Percentiles rank a stretch among this genome's conserved stretches.
Evolutionary conservation across 495 filamentous ascomycete species (phyloP).

Genomic region (Xylaria grammica): DNA sequence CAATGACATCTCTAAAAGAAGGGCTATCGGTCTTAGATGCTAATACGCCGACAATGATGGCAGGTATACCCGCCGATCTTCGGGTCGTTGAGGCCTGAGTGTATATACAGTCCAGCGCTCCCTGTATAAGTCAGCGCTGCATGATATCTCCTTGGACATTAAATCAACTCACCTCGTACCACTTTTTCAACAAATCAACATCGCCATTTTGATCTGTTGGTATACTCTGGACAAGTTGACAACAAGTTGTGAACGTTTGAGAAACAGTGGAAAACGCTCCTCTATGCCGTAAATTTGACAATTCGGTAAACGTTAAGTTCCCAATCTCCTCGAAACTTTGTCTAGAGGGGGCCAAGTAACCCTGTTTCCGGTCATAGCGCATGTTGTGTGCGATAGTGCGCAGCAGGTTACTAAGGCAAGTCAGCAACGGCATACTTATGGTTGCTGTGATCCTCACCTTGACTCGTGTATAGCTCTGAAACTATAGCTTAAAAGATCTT

Average conservation of each 20-base stretch:
- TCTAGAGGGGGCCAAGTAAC: conserved; percentile 42
- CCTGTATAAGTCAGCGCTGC: conserved; percentile 41
- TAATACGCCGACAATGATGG: conserved; percentile 78
- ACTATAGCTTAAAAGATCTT: conserved; percentile 88
- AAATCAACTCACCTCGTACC: conserved; percentile 68
- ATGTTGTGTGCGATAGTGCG: conserved; percentile 58
- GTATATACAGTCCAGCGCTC: conserved; percentile 66
- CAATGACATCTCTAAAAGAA: conserved; percentile 59
- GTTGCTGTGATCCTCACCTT: conserved; percentile 58
- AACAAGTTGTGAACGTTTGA: conserved; percentile 82
- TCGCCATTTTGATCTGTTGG: conserved; percentile 41
- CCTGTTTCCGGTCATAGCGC: conserved; percentile 34
- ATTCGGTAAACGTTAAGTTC: conserved; percentile 74
- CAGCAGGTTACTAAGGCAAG: conserved; percentile 55
- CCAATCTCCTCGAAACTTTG: conserved; percentile 65
- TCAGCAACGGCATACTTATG: conserved; percentile 26
- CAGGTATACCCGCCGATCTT: conserved; percentile 89
- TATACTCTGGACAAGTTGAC: conserved; percentile 58
- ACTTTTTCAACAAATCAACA: conserved; percentile 49
- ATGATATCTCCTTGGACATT: background rate
- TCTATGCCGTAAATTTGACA: conserved; percentile 83
- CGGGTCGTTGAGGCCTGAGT: conserved; percentile 81
- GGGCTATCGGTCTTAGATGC: conserved; percentile 55
- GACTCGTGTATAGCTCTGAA: conserved; percentile 93
- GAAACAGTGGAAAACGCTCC: conserved; percentile 95